phyloP scores from a whole-genome alignment of 73 alveolate genomes.

The Paramecium tetraurelia region DNA sequence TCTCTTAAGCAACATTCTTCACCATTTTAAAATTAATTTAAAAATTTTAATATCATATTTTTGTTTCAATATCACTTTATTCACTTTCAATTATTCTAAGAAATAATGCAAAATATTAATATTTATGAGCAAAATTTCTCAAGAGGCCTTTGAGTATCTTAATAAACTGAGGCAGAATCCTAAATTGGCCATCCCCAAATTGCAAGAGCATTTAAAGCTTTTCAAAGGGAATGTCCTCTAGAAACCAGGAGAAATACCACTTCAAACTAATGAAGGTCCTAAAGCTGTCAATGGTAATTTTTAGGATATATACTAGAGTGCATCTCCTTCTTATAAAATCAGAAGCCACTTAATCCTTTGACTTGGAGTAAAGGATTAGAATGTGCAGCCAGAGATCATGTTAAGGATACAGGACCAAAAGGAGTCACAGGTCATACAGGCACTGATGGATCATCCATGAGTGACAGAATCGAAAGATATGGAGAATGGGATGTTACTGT shows the following conservation, averaged over 20 bases:
- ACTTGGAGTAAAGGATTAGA: constrained; percentile 67
- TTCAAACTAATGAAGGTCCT: constrained; percentile 64
- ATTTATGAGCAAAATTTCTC: not conserved
- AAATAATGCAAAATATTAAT: not conserved
- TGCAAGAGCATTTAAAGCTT: constrained; percentile 7
- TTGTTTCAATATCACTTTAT: not conserved
- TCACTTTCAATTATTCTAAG: not conserved
- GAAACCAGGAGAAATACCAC: constrained; percentile 56
- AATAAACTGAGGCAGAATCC: constrained; percentile 40
- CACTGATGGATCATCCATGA: constrained; percentile 77
- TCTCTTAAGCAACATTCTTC: constrained; percentile 76
- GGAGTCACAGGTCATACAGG: constrained; percentile 81
- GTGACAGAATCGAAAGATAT: constrained; percentile 80
- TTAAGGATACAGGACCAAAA: constrained; percentile 85
- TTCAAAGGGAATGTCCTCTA: constrained; percentile 50
- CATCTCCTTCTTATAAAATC: constrained; percentile 67
- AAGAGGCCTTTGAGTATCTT: constrained; percentile 12
- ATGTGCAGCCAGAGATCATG: constrained; percentile 76
- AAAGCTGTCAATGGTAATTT: not conserved
- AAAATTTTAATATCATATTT: constrained; percentile 22
- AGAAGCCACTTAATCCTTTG: constrained; percentile 62
- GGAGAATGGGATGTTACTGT: constrained; percentile 78
- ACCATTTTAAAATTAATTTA: constrained; percentile 67
- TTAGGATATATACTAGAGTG: constrained; percentile 47
- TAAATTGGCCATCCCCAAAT: not conserved